Conservation (phyloP, 2,329 filamentous ascomycete species). For the Neonectria sp. region DNA sequence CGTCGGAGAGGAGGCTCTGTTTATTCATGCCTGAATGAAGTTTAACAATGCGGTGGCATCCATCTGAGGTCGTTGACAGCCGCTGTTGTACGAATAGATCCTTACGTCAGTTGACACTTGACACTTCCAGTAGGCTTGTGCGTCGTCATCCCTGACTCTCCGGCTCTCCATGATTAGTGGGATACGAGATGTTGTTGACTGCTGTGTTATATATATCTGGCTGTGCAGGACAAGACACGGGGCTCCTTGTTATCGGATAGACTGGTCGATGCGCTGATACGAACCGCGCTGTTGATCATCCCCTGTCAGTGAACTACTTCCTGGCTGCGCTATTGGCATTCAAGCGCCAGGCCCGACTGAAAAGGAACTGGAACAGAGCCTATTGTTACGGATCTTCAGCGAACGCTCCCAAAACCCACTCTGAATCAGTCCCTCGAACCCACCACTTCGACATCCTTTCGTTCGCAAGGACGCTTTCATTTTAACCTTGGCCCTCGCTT, state of each 20-base stretch:
- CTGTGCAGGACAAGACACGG: background rate
- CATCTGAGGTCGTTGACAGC: background rate
- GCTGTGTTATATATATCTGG: slow-evolving; percentile 1
- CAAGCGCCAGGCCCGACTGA: slow-evolving; percentile 25
- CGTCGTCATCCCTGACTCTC: slow-evolving; percentile 2
- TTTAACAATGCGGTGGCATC: background rate
- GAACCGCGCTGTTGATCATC: background rate
- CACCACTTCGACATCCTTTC: background rate
- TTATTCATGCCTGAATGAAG: background rate
- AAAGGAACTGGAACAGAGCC: background rate
- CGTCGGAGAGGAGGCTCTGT: slow-evolving; percentile 4
- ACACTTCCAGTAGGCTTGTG: background rate
- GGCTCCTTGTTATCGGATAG: slow-evolving; percentile 3
- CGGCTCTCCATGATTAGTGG: background rate
- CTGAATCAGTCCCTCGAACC: background rate
- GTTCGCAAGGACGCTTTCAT: slow-evolving; percentile 1
- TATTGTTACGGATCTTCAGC: background rate
- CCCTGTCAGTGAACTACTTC: slow-evolving; percentile 16
- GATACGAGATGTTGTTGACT: background rate
- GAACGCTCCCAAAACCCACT: slow-evolving; percentile 4
- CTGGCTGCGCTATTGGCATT: slow-evolving; percentile 19
- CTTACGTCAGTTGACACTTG: background rate
- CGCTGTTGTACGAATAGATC: background rate
- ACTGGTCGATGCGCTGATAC: slow-evolving; percentile 17
- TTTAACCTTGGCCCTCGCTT: background rate